Evolutionary conservation across 164 flowering plant genomes (phyloP).

Genomic region (Vitis vinifera): DNA sequence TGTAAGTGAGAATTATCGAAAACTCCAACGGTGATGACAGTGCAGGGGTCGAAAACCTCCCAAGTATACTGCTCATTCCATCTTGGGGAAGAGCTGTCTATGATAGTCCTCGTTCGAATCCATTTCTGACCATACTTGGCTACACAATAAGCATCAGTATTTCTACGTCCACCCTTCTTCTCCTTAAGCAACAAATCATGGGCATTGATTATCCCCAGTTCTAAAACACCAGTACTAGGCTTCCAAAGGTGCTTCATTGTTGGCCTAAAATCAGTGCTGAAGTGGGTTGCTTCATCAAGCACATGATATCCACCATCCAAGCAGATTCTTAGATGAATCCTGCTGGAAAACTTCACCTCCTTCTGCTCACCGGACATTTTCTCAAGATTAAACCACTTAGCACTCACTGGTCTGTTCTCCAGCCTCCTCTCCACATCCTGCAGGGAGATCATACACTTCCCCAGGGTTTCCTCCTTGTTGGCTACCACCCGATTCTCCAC

Average conservation of each 20-base stretch:
- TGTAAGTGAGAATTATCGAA: conserved; percentile 32
- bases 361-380: conserved; percentile 20
- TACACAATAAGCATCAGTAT: conserved; percentile 22
- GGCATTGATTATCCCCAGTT: conserved; percentile 20
- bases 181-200: conserved; percentile 18
- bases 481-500: conserved; percentile 24
- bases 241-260: conserved; percentile 23
- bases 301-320: conserved; percentile 41
- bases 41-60: conserved; percentile 28
- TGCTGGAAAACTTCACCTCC: conserved; percentile 27
- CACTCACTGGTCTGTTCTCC: conserved; percentile 22
- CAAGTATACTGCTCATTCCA: conserved; percentile 30
- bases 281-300: conserved; percentile 31
- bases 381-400: conserved; percentile 31
- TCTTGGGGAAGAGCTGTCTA: conserved; percentile 15
- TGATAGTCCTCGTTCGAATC: conserved; percentile 24
- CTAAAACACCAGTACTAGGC: conserved; percentile 15
- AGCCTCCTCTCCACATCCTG: conserved; percentile 26
- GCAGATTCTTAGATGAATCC: conserved; percentile 26
- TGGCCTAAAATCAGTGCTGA: conserved; percentile 28
- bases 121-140: conserved; percentile 28
- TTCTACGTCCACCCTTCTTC: conserved; percentile 16
- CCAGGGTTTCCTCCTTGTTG: conserved; percentile 22
- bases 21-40: conserved; percentile 30
- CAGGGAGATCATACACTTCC: conserved; percentile 9